Evolutionary conservation across 2,329 filamentous ascomycete genomes (phyloP), one percentile per base, ranked within the genome.

Genomic region (Claviceps sorghi): DNA sequence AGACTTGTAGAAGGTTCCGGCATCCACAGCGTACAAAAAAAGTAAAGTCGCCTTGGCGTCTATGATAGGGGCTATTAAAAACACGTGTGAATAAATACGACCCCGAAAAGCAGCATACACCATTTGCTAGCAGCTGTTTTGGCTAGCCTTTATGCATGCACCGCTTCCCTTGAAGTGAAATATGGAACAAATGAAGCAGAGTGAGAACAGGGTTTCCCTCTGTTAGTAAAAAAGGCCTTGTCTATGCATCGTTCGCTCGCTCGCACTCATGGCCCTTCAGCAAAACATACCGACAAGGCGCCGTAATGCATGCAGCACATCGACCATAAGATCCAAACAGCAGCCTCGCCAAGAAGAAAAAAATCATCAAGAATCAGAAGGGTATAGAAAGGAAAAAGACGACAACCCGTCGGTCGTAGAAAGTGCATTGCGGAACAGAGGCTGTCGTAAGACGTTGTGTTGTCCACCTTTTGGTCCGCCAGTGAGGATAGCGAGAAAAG

Each of bases 11-110:
- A 17, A n/a, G 17, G 17, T 38, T 21, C 48, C 26, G 4, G 22
- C n/a, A 50, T 50, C 40, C 26, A 42, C 11, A 32, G 26, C 30
- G 36, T 34, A 42, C 30, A 45, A 36, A 45, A 19, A 1, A 15
- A 4, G 17, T 38, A 15, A 51, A 44, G 49, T 51, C 32, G 40
- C 49, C 49, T 43, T 30, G 40, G 49, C 49, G 13, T 51, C 41
- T 46, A 51, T 51, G n/a, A 38, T 51, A 19, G 45, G 22, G n/a
- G 29, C 29, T 45, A 19, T 30, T 21, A 15, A 36, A 29, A 50
- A 42, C 29, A 50, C 19, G 19, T 13, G 17, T 29, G n/a, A 19
- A 41, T 36, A 19, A 38, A 21, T 9, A 45, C n/a, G 30, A 44
- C 30, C 10, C 49, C 30, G 15, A 32, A 50, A 10, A 42, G 8